These are phyloP conservation scores for Salisapilia sapeloensis DNA, from an alignment of 352 stramenopile genomes.

Conservation along the genomic window DNA sequence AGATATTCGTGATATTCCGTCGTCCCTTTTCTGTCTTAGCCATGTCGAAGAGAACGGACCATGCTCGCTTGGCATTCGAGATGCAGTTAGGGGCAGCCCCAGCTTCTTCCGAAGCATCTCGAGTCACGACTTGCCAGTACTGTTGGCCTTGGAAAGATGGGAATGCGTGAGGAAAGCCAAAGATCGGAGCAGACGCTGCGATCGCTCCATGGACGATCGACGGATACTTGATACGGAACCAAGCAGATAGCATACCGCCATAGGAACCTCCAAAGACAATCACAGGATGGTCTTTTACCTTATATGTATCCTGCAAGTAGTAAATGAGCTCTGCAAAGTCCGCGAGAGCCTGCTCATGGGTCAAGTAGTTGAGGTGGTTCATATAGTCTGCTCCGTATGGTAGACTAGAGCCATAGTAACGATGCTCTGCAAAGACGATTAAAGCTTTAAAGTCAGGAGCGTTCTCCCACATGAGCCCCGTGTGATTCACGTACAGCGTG, in stretches of 20 bases:
- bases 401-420: conserved; percentile 88
- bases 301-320: conserved; percentile 57
- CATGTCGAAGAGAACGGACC: conserved; percentile 55
- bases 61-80: conserved; percentile 68
- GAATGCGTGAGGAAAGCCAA: conserved; percentile 66
- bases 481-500: conserved; percentile 88
- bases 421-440: conserved; percentile 91
- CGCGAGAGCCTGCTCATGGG: conserved; percentile 84
- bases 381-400: conserved; percentile 57
- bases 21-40: conserved; percentile 38
- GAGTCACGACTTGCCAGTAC: conserved; percentile 76
- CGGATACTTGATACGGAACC: conserved; percentile 93
- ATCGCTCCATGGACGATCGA: conserved; percentile 84
- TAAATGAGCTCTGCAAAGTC: conserved; percentile 87
- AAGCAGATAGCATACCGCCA: conserved; percentile 90
- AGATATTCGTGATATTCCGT: conserved; percentile 29
- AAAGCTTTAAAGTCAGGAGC: conserved; percentile 76
- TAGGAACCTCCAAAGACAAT: conserved; percentile 93
- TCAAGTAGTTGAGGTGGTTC: conserved; percentile 68
- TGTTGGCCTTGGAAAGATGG: conserved; percentile 36
- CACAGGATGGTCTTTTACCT: conserved; percentile 59
- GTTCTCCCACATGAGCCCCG: conserved; percentile 90
- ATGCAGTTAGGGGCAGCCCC: conserved; percentile 64
- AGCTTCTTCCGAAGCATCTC: conserved; percentile 42
- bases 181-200: conserved; percentile 87